Evolutionary conservation across 495 filamentous ascomycete genomes (phyloP), one percentile per base, ranked within the genome.

Genomic region (Rhypophila decipiens): DNA sequence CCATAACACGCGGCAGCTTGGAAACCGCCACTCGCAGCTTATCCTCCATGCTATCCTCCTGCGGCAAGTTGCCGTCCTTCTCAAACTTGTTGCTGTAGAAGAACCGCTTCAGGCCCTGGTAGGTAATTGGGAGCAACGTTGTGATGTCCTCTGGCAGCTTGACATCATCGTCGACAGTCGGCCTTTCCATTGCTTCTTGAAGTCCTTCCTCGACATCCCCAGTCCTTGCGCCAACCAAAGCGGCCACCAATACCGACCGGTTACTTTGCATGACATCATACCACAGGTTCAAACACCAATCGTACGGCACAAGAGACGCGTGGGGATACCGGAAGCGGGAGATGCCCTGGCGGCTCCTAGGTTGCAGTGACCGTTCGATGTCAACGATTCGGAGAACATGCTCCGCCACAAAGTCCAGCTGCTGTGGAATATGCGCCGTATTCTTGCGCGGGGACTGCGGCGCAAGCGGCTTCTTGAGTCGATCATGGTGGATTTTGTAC

Each of bases 231-330:
- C 3, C 42, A 20, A 3, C 5, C 19, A 11, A 10, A 3, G 21
- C 17, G n/a, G n/a, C n/a, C n/a, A n/a, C n/a, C n/a, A 37, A 13
- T 20, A 44, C 13, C 20, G 13, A 29, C 3, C 38, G 47, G 19
- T 49, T 29, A 13, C 19, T 24, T 21, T 45, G 35, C 8, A 37
- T 22, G 12, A 51, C 47, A 13, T 18, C 35, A 23, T 24, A 7
- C 44, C 45, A 56, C 3, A 56, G 42, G 17, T 21, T 13, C 48
- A 56, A 33, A 40, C 48, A 52, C 53, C 53, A 56, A 34, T 56
- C 41, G 27, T 51, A 56, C 11, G 53, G 48, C 10, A 56, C 29
- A 15, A 56, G 34, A 20, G 40, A 48, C 3, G 48, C 42, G 37
- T 56, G 48, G 5, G 45, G 20, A 17, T 40, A 56, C 1, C 39